Evolutionary conservation across 495 filamentous ascomycete species (phyloP), one percentile per base, ranked within the genome.

Genomic region (Xylaria curta): DNA sequence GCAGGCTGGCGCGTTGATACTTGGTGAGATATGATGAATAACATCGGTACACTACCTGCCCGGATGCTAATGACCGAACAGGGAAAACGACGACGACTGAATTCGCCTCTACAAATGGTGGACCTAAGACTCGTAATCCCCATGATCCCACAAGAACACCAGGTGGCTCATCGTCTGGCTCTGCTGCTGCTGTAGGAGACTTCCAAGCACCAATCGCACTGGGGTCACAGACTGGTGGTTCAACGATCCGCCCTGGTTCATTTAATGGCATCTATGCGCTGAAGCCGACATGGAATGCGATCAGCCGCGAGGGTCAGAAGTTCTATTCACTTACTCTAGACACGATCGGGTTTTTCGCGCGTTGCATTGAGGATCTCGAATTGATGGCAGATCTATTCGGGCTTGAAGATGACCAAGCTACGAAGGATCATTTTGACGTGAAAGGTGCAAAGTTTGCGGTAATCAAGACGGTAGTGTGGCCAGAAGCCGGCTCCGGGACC

Each of bases 221-320:
- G 8, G 86, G 85, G 0, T 85, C 86, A 0, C 87, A 89, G 75
- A 89, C 86, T 0, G 85, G 82, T 12, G 87, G 87, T 0, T 83
- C 80, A 38, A 79, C 75, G n/a, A 82, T 86, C 54, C 83, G 87
- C 2, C 88, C 88, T 0, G 87, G 75, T 4, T 87, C 85, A 0
- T 89, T 84, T 76, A 87, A 86, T 66, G 86, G 87, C 38, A 81
- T 86, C 21, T 89, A 84, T 70, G 85, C 81, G 4, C 74, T 89
- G 33, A 90, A 90, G 74, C 88, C 87, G 36, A 90, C 88, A 0
- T 87, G 85, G 83, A 84, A 82, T 51, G 76, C 85, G 0, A 84
- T 90, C 33, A 86, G 82, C n/a, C 79, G 85, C 28, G 87, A 89
- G 74, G 87, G 87, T 1, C 74, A 79, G 66, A 84, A 83, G 72